Percentiles rank a stretch among this genome's conserved stretches.
Conservation (phyloP, 2,329 filamentous ascomycete genomes). For the Colletotrichum zoysiae region DNA sequence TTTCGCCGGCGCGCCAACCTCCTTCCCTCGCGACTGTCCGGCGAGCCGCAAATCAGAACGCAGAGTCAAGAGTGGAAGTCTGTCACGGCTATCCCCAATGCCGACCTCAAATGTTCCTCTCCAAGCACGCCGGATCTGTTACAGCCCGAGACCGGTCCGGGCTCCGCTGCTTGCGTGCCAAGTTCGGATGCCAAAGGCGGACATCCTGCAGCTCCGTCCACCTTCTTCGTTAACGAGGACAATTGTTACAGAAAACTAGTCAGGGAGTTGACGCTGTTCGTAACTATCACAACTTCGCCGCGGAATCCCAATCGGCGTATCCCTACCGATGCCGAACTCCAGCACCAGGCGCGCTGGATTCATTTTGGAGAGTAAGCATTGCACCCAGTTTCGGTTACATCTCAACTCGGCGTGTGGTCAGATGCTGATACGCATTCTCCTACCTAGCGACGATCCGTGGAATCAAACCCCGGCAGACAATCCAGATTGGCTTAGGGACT, state of each 20-base stretch:
- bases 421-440: not conserved
- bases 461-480: slow-evolving; percentile 56
- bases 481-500: slow-evolving; percentile 47
- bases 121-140: not conserved
- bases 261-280: slow-evolving; percentile 37
- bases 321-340: slow-evolving; percentile 52
- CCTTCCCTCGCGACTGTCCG: not conserved
- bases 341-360: slow-evolving; percentile 51
- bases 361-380: slow-evolving; percentile 47
- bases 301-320: slow-evolving; percentile 48
- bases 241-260: slow-evolving; percentile 46
- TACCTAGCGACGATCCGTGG: slow-evolving; percentile 51
- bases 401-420: rapidly evolving
- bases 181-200: not conserved
- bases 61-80: not conserved
- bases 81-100: not conserved
- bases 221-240: slow-evolving; percentile 44
- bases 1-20: slow-evolving; percentile 32
- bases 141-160: not conserved
- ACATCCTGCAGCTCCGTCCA: not conserved
- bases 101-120: not conserved
- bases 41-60: not conserved
- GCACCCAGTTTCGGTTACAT: too few relatives aligned
- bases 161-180: not conserved
- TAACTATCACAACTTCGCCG: slow-evolving; percentile 47